These are phyloP conservation scores for Osmozyma mogii DNA, from an alignment of 805 yeast species.

Conservation along the genomic window DNA sequence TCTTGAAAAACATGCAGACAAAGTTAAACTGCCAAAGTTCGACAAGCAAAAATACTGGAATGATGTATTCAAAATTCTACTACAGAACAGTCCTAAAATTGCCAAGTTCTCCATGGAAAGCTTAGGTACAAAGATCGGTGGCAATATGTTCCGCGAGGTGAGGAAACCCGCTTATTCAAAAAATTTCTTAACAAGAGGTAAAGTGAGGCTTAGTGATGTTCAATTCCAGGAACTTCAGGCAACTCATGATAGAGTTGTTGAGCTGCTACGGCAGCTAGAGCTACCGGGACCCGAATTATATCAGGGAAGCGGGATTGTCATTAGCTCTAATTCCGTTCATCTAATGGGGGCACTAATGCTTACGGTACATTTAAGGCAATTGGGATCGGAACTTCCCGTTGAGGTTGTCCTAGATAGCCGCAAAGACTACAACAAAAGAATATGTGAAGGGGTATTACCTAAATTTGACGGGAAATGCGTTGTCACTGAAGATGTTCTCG, in stretches of 20 bases:
- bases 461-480: slow-evolving; percentile 59
- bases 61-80: neutral
- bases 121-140: neutral
- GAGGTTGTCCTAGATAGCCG: slow-evolving; percentile 36
- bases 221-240: too few relatives aligned
- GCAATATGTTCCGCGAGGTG: slow-evolving; percentile 1
- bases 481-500: slow-evolving; percentile 41
- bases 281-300: too few relatives aligned
- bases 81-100: neutral
- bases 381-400: slow-evolving; percentile 37
- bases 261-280: too few relatives aligned
- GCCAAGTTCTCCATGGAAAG: neutral
- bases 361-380: too few relatives aligned
- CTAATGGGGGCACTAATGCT: too few relatives aligned
- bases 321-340: too few relatives aligned
- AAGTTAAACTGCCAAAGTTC: neutral
- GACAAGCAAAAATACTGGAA: neutral
- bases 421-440: slow-evolving; percentile 30
- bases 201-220: too few relatives aligned
- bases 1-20: neutral
- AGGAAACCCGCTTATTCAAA: neutral
- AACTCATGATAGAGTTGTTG: too few relatives aligned
- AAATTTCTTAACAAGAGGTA: neutral
- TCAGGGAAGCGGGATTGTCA: too few relatives aligned
- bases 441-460: slow-evolving; percentile 58